Evolutionary conservation across 2,329 filamentous ascomycete genomes (phyloP).

Genomic region (Pyrenophora seminiperda): DNA sequence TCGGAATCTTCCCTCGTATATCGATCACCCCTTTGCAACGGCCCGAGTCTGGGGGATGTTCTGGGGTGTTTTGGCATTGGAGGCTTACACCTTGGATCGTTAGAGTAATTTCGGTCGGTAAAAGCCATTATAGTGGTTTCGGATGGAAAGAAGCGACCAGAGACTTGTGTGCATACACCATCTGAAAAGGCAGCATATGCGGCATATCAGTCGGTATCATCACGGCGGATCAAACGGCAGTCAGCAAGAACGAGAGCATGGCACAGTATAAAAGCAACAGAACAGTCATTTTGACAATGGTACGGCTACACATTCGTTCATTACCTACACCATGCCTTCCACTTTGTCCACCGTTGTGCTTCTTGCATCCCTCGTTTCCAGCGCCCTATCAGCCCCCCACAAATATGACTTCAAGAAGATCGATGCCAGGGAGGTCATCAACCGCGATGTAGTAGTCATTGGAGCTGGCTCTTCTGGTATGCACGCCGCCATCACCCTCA

Average conservation of each 20-base stretch:
- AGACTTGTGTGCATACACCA: too few relatives aligned
- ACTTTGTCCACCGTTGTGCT: background rate
- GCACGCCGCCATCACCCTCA: conserved; percentile 49
- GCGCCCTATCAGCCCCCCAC: background rate
- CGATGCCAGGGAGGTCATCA: conserved; percentile 1
- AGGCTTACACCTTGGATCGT: background rate
- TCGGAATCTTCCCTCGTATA: too few relatives aligned
- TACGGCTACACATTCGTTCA: too few relatives aligned
- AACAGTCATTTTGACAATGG: too few relatives aligned
- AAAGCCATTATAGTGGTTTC: background rate
- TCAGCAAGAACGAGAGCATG: too few relatives aligned
- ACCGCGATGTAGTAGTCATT: conserved; percentile 47
- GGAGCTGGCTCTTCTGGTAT: conserved; percentile 52
- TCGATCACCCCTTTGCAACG: background rate
- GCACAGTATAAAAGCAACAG: too few relatives aligned
- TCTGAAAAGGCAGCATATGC: too few relatives aligned
- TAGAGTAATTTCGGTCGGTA: background rate
- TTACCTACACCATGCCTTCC: too few relatives aligned
- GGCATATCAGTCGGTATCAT: too few relatives aligned
- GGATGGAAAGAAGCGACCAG: too few relatives aligned
- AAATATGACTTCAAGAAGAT: background rate
- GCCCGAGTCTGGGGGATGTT: background rate
- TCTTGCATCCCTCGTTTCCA: background rate
- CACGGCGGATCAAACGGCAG: too few relatives aligned
- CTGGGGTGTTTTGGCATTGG: background rate